phyloP scores from a whole-genome alignment of 306 rosid genomes.

The Prosopis cineraria region DNA sequence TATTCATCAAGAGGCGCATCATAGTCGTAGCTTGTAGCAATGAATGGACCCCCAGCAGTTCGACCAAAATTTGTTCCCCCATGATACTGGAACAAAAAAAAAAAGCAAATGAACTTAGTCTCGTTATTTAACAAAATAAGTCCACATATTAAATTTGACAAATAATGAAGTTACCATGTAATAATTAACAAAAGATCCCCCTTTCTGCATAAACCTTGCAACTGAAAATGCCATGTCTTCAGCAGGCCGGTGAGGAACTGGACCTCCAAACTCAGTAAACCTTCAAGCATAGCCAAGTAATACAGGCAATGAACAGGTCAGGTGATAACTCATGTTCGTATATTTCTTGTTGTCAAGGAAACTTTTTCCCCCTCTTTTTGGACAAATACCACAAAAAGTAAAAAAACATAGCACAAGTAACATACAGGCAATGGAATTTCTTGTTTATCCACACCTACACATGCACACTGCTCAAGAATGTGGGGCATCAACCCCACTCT shows the following conservation, averaged over 20 bases:
- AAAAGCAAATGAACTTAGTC: constrained; percentile 16
- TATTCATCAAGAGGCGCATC: constrained; percentile 98
- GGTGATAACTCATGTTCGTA: background rate
- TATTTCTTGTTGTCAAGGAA: constrained; percentile 1
- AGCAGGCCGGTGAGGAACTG: constrained; percentile 92
- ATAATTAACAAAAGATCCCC: constrained; percentile 88
- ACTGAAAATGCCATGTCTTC: constrained; percentile 93
- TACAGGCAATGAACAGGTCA: constrained; percentile 13
- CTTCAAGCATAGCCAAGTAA: constrained; percentile 43
- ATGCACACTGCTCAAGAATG: background rate
- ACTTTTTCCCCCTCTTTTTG: background rate
- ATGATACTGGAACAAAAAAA: constrained; percentile 65
- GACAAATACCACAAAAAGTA: background rate
- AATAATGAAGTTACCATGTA: constrained; percentile 73
- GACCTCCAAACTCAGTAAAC: constrained; percentile 94
- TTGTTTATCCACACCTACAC: background rate
- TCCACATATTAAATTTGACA: constrained; percentile 17
- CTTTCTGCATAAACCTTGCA: constrained; percentile 93
- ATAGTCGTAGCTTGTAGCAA: constrained; percentile 94
- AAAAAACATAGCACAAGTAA: background rate
- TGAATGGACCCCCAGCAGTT: constrained; percentile 99
- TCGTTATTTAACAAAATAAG: constrained; percentile 18
- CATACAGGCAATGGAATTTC: background rate
- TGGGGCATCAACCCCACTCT: background rate
- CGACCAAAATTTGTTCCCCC: constrained; percentile 99